Conservation (phyloP, 192 early-diverging fungal genomes). For the Gonapodya prolifera region DNA sequence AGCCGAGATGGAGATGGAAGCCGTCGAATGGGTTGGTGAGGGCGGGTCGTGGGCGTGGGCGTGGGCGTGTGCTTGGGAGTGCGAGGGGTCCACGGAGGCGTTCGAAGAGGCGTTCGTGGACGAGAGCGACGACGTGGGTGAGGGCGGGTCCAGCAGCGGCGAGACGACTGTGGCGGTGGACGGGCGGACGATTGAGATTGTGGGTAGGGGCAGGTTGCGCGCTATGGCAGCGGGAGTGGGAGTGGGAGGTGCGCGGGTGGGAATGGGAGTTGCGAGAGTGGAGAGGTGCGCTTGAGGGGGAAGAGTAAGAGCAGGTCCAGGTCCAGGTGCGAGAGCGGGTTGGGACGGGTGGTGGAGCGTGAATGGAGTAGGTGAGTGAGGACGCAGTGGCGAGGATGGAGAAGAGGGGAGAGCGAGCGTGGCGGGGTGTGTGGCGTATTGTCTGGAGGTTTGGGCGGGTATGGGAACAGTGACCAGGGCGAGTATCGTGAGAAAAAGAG, state of each 20-base stretch:
- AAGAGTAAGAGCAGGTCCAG: background rate
- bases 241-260: background rate
- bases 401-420: background rate
- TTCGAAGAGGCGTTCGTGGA: too few relatives aligned
- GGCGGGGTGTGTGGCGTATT: background rate
- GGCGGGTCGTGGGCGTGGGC: too few relatives aligned
- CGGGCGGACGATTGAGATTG: background rate
- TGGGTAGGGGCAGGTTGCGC: background rate
- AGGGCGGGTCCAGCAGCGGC: too few relatives aligned
- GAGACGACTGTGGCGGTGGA: constrained; percentile 31
- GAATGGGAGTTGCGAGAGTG: background rate
- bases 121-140: too few relatives aligned
- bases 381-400: too few relatives aligned
- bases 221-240: background rate
- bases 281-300: background rate
- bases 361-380: too few relatives aligned
- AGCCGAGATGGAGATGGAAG: too few relatives aligned
- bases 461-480: background rate
- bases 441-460: background rate
- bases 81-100: too few relatives aligned
- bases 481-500: background rate
- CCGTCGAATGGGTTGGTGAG: too few relatives aligned
- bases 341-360: too few relatives aligned
- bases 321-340: background rate
- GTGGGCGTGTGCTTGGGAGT: too few relatives aligned